Conservation (phyloP, 177 flowering plant species). For the Vitis hybrid region DNA sequence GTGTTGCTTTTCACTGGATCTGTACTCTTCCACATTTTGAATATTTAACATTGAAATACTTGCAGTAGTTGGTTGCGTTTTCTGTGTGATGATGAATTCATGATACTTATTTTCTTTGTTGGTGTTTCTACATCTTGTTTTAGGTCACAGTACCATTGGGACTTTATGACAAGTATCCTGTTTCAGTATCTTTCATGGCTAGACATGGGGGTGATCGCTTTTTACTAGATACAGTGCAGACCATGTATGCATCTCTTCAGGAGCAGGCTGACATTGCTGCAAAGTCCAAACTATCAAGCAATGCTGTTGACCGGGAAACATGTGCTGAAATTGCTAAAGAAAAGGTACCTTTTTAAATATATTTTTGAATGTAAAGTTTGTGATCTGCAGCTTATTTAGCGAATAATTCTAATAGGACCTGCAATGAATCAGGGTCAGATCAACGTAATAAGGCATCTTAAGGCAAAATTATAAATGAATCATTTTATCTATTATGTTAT, state of each 20-base stretch:
- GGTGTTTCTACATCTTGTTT: slow-evolving; percentile 6
- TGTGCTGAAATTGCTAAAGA: slow-evolving; percentile 92
- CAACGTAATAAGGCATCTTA: no score
- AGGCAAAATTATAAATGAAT: no score
- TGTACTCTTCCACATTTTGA: neutral
- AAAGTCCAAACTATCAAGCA: slow-evolving; percentile 44
- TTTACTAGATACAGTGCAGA: slow-evolving; percentile 69
- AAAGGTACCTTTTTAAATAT: slow-evolving; percentile 45
- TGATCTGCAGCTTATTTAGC: neutral
- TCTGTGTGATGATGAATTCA: neutral
- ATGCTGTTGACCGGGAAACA: slow-evolving; percentile 49
- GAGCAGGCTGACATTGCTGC: slow-evolving; percentile 56
- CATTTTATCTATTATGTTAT: no score
- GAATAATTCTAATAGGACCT: neutral
- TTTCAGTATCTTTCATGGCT: slow-evolving; percentile 85
- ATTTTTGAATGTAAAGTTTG: no score
- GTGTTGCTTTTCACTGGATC: neutral
- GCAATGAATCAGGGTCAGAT: neutral
- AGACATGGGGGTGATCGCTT: slow-evolving; percentile 89
- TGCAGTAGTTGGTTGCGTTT: neutral
- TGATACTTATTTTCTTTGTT: neutral
- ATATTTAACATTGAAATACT: neutral
- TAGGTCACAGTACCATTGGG: slow-evolving; percentile 90
- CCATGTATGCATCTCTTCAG: slow-evolving; percentile 65
- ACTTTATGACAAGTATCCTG: slow-evolving; percentile 68